A percentile compares a stretch with the other conserved stretches of the same genome.
These are phyloP conservation scores for Leishmania guyanensis DNA, from an alignment of 208 protist species.

Conservation along the genomic window DNA sequence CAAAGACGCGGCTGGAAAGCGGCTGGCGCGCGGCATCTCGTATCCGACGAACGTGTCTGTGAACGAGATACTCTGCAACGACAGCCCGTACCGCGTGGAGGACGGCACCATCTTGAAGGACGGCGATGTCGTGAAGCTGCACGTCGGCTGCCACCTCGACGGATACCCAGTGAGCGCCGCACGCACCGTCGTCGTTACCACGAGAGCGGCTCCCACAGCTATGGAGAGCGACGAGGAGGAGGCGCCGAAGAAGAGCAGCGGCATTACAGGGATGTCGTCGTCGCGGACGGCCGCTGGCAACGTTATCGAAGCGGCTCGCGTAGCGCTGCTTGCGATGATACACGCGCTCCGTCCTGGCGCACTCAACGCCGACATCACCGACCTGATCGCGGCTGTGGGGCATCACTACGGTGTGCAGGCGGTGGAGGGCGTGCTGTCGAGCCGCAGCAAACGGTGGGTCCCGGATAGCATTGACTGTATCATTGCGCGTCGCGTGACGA, in stretches of 20 bases:
- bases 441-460: slow-evolving; percentile 96
- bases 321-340: slow-evolving; percentile 89
- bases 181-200: slow-evolving; percentile 90
- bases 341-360: slow-evolving; percentile 74
- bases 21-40: slow-evolving; percentile 89
- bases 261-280: slow-evolving; percentile 6
- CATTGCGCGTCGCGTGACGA: slow-evolving; percentile 83
- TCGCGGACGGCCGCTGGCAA: slow-evolving; percentile 65
- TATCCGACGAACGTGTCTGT: slow-evolving; percentile 98
- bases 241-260: background rate
- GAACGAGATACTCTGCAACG: slow-evolving; percentile 97
- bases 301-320: slow-evolving; percentile 94
- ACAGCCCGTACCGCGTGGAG: slow-evolving; percentile 87
- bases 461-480: slow-evolving; percentile 97
- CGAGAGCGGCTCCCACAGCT: slow-evolving; percentile 4
- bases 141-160: slow-evolving; percentile 97
- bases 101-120: slow-evolving; percentile 73
- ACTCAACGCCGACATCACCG: slow-evolving; percentile 92
- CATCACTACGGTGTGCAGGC: slow-evolving; percentile 89
- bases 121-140: slow-evolving; percentile 97
- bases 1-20: slow-evolving; percentile 61
- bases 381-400: slow-evolving; percentile 92
- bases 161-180: slow-evolving; percentile 96
- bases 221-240: slow-evolving; percentile 12
- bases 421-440: slow-evolving; percentile 97